These are phyloP conservation scores for Acacia melanoxylon DNA, from an alignment of 306 rosid species.

Conservation along the genomic window DNA sequence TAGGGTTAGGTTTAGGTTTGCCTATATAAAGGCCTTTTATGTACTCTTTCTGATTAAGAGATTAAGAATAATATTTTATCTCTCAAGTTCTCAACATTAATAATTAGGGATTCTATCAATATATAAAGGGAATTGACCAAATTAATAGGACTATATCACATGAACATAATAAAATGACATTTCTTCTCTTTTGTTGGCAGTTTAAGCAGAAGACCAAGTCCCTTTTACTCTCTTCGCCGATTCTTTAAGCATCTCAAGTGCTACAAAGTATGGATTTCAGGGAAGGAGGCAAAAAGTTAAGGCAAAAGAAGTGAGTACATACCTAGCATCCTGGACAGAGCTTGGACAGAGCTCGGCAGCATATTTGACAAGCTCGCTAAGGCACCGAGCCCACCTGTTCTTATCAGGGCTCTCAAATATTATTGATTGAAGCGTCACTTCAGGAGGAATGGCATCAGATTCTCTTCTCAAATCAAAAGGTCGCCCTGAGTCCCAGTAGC, in stretches of 20 bases:
- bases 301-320: slow-evolving; percentile 35
- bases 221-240: neutral
- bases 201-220: slow-evolving; percentile 28
- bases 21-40: no score
- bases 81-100: no score
- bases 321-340: slow-evolving; percentile 94
- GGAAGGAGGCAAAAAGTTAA: slow-evolving; percentile 11
- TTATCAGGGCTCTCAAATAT: slow-evolving; percentile 98
- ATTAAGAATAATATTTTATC: no score
- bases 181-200: slow-evolving; percentile 7
- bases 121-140: slow-evolving; percentile 19
- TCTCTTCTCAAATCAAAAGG: slow-evolving; percentile 96
- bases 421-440: slow-evolving; percentile 90
- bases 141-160: slow-evolving; percentile 2
- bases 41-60: no score
- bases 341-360: slow-evolving; percentile 97
- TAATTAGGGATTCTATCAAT: slow-evolving; percentile 3
- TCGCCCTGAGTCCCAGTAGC: slow-evolving; percentile 96
- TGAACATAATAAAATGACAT: neutral
- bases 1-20: no score
- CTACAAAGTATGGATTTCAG: slow-evolving; percentile 23
- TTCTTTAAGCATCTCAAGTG: slow-evolving; percentile 20
- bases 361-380: slow-evolving; percentile 89
- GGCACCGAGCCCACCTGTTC: slow-evolving; percentile 98
- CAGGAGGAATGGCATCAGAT: slow-evolving; percentile 92